Evolutionary conservation across 2,329 filamentous ascomycete species (phyloP), one percentile per base, ranked within the genome.

Genomic region (Pseudocercospora musae): DNA sequence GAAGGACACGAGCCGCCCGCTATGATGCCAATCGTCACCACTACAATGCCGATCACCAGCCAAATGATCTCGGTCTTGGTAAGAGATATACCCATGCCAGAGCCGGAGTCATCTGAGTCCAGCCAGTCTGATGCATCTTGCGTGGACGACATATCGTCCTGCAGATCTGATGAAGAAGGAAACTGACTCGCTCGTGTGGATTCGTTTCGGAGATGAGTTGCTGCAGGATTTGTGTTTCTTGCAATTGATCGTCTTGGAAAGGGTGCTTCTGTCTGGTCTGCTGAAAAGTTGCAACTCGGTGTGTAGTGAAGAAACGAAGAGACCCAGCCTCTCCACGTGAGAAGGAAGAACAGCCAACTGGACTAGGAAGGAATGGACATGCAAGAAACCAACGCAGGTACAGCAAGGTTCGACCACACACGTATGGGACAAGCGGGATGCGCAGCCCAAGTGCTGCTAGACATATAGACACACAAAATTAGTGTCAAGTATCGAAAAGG

Each of bases 311-410:
- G 20, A 31, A 29, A 52, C 4, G 49, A 53, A 21, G 49, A 31
- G 49, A 31, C 8, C 49, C 49, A 54, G 52, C 29, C 27, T 54
- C 52, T 23, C 31, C 31, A 18, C 29, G n/a, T 21, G 15, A 23
- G 10, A 6, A 50, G 8, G 48, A 33, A 27, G 48, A n/a, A 50
- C 20, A 23, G 23, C 3, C 33, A 20, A 21, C 52, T 54, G 23
- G n/a, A 20, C 7, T 40, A 54, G 52, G 27, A 54, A 52, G 27
- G 49, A 27, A 52, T 29, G 15, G 9, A 29, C 13, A 54, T 9
- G 52, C 52, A 33, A 54, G 52, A 54, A 31, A 23, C 29, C 15
- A 31, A 54, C 29, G 52, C 52, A 54, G 52, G 52, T 54, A 54
- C 52, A 52, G 21, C 44, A 49, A 52, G 49, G 49, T 52, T 52